Percentiles rank a stretch among this genome's conserved stretches.
Evolutionary conservation across 2,329 filamentous ascomycete species (phyloP).

Genomic region (Colletotrichum sp.): DNA sequence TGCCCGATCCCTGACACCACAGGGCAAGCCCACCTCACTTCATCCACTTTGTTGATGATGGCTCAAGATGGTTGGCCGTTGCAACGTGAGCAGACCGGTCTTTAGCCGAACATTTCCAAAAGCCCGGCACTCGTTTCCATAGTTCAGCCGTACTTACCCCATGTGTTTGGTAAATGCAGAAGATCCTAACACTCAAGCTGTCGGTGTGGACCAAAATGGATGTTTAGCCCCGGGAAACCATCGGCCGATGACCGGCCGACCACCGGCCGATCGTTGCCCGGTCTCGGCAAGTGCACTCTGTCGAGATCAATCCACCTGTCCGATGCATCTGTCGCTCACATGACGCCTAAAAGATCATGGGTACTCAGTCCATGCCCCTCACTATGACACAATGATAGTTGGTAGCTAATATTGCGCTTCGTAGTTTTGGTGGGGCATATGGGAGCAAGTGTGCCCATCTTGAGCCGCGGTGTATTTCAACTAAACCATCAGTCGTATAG

Average conservation of each 20-base stretch:
- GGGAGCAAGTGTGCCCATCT: not conserved
- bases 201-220: not conserved
- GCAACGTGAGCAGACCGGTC: not conserved
- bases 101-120: not conserved
- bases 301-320: not conserved
- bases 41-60: not conserved
- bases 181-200: not conserved
- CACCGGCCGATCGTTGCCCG: not conserved
- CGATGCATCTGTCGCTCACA: not conserved
- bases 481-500: not conserved
- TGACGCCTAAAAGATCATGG: not conserved
- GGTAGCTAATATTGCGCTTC: not conserved
- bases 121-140: not conserved
- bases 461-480: not conserved
- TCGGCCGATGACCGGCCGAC: not conserved
- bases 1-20: not conserved
- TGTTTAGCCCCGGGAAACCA: not conserved
- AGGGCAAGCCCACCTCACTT: not conserved
- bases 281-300: not conserved
- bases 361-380: not conserved
- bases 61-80: not conserved
- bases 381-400: not conserved
- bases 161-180: not conserved
- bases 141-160: not conserved
- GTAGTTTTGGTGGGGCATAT: not conserved